phyloP scores from a whole-genome alignment of 208 protist genomes.

The Leishmania amazonensis region DNA sequence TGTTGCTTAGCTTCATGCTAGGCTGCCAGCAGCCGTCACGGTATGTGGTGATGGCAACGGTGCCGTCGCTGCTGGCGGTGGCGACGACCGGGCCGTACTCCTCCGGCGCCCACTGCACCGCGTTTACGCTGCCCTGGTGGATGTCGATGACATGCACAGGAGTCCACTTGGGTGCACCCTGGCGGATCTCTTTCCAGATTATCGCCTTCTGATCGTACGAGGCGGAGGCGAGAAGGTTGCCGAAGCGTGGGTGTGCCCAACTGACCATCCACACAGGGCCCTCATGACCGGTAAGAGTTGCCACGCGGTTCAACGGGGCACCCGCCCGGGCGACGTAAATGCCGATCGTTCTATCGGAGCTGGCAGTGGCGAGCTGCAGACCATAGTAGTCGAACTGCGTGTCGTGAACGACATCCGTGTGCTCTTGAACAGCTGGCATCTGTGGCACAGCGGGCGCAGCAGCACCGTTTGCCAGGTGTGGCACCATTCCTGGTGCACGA shows the following conservation, averaged over 20 bases:
- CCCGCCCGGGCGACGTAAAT: constrained; percentile 91
- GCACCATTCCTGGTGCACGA: constrained; percentile 18
- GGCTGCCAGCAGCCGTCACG: constrained; percentile 67
- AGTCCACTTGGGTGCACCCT: constrained; percentile 44
- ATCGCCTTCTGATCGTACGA: constrained; percentile 98
- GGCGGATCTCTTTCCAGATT: constrained; percentile 91
- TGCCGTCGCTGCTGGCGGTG: constrained; percentile 82
- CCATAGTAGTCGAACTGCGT: constrained; percentile 98
- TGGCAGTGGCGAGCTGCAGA: constrained; percentile 97
- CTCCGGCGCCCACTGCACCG: constrained; percentile 82
- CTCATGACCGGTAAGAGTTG: constrained; percentile 90
- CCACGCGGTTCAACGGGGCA: constrained; percentile 55
- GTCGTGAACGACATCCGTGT: constrained; percentile 97
- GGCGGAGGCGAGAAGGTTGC: constrained; percentile 95
- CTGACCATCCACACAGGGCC: constrained; percentile 98
- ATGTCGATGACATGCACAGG: constrained; percentile 76
- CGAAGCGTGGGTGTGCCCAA: constrained; percentile 98
- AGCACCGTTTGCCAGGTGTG: constrained; percentile 5
- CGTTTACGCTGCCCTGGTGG: constrained; percentile 79
- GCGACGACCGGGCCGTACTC: constrained; percentile 66
- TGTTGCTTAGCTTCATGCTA: constrained; percentile 77
- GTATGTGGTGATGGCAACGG: constrained; percentile 66
- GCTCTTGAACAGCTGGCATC: constrained; percentile 33
- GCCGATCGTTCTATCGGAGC: constrained; percentile 96
- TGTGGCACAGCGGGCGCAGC: constrained; percentile 7